A percentile compares a stretch with the other conserved stretches of the same genome.
phyloP scores from a whole-genome alignment of 2,329 filamentous ascomycete species.

The Trichoderma sp. region DNA sequence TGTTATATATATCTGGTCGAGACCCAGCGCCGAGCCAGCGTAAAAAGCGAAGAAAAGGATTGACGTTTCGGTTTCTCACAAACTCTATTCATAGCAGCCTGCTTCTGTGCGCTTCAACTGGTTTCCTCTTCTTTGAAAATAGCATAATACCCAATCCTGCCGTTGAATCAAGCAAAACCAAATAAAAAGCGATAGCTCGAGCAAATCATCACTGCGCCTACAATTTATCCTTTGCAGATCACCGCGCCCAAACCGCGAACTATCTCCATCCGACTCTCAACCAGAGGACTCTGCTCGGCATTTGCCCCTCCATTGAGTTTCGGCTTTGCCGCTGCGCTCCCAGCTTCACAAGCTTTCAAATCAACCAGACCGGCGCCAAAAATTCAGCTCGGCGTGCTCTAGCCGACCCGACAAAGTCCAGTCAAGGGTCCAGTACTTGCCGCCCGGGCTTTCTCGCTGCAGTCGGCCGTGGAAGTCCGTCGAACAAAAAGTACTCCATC shows the following conservation, averaged over 20 bases:
- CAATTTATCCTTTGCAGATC: too few species aligned
- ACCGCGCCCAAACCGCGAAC: slow-evolving; percentile 1
- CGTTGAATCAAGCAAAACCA: background rate
- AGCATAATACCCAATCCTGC: background rate
- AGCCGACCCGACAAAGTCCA: slow-evolving; percentile 9
- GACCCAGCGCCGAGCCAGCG: background rate
- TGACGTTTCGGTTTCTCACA: background rate
- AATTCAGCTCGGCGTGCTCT: slow-evolving; percentile 11
- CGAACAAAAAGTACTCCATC: slow-evolving; percentile 6
- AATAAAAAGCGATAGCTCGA: background rate
- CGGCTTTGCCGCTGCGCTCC: slow-evolving; percentile 4
- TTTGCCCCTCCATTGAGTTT: slow-evolving; percentile 7
- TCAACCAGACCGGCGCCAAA: background rate
- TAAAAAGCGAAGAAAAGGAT: background rate
- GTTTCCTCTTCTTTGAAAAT: too few species aligned
- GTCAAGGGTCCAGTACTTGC: background rate
- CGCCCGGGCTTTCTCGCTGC: background rate
- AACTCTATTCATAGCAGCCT: background rate
- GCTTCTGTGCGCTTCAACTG: background rate
- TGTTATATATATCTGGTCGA: slow-evolving; percentile 1
- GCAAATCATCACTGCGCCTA: background rate
- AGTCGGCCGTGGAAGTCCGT: slow-evolving; percentile 15
- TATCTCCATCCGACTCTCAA: background rate
- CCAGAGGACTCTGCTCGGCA: background rate
- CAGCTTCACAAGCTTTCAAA: background rate